Conservation (phyloP, 257 asterid genomes). For the Nicotiana paniculata region DNA sequence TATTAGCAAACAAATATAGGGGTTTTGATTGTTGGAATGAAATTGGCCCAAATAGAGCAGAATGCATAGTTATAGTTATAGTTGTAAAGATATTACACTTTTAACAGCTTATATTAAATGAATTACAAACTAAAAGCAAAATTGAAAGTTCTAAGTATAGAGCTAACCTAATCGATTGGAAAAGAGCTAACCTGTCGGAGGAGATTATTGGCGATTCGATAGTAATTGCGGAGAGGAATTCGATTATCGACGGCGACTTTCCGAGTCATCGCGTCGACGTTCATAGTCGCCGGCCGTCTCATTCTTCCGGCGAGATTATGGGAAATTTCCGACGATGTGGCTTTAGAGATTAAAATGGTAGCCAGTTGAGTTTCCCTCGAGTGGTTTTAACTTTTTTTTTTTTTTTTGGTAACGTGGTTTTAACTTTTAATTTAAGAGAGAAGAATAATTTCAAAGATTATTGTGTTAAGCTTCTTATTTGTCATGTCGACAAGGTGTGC, state of each 20-base stretch:
- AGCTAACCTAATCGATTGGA: not conserved
- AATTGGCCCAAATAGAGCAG: not conserved
- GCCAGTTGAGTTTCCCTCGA: too few relatives aligned
- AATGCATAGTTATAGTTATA: not conserved
- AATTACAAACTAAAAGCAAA: too few relatives aligned
- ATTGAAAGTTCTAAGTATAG: too few relatives aligned
- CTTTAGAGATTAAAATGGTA: constrained; percentile 7
- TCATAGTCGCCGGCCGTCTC: constrained; percentile 59
- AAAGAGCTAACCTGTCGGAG: constrained; percentile 42
- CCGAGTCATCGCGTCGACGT: constrained; percentile 35
- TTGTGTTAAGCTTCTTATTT: not conserved
- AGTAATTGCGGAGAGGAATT: constrained; percentile 74
- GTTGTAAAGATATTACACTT: not conserved
- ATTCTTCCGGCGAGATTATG: constrained; percentile 27
- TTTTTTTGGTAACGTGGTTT: too few relatives aligned
- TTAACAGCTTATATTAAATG: not conserved
- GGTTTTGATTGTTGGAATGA: not conserved
- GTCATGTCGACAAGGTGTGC: constrained; percentile 32
- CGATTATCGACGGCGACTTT: constrained; percentile 71
- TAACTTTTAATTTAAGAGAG: not conserved
- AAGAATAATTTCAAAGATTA: not conserved
- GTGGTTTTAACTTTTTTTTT: too few relatives aligned
- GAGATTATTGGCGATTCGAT: constrained; percentile 81
- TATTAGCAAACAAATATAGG: not conserved
- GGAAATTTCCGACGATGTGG: not conserved